Conservation (phyloP, 352 stramenopile species). For the Phytophthora multivora region DNA sequence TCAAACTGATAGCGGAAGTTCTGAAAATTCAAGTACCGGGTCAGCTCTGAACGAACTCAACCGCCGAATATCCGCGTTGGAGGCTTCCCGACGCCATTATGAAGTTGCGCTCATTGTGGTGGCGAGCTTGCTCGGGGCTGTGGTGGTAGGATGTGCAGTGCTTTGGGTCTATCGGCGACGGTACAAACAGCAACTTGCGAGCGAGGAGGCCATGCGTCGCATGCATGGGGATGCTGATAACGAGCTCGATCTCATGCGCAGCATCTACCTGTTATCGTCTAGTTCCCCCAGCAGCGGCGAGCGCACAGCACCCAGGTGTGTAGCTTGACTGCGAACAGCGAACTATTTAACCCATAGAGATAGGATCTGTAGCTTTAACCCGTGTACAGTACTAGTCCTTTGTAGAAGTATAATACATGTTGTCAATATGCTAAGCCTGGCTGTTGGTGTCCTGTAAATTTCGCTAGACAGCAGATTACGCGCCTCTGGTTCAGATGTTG, state of each 20-base stretch:
- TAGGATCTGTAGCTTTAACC: conserved; percentile 2
- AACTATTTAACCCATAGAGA: conserved; percentile 30
- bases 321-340: conserved; percentile 7
- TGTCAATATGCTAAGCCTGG: too few species aligned
- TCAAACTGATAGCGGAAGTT: conserved; percentile 9
- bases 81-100: conserved; percentile 32
- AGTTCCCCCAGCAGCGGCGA: conserved; percentile 24
- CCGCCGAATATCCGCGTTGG: conserved; percentile 21
- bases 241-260: conserved; percentile 48
- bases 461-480: not conserved
- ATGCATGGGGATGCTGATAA: conserved; percentile 47
- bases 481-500: conserved; percentile 18
- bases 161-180: conserved; percentile 14
- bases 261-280: conserved; percentile 48
- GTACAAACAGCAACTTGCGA: conserved; percentile 27
- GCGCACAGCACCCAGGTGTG: not conserved
- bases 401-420: too few species aligned
- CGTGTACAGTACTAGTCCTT: too few species aligned
- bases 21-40: conserved; percentile 7
- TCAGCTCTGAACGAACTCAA: conserved; percentile 26
- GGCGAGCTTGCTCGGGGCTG: conserved; percentile 12
- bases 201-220: conserved; percentile 41
- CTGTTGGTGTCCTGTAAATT: not conserved
- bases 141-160: conserved; percentile 16
- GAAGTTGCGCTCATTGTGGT: conserved; percentile 41